Conservation (phyloP, 495 filamentous ascomycete genomes). For the Penicillium pancosmium region DNA sequence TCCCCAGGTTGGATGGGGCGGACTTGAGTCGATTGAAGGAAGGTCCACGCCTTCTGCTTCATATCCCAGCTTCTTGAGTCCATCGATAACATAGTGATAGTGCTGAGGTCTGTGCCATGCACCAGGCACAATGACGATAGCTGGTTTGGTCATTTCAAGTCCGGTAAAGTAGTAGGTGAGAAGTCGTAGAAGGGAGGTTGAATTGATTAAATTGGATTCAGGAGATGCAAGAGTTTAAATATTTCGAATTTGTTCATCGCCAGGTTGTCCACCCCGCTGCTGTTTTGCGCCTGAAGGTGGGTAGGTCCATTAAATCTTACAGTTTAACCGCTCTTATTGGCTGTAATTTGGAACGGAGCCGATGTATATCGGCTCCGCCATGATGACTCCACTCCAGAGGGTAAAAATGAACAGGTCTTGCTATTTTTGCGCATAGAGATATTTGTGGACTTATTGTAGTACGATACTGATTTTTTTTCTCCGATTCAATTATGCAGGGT, state of each 20-base stretch:
- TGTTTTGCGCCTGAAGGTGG: background rate
- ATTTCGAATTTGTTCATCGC: background rate
- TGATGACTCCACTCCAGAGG: background rate
- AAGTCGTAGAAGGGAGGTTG: background rate
- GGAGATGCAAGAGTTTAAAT: background rate
- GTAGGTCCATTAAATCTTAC: background rate
- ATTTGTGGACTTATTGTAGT: background rate
- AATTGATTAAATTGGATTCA: background rate
- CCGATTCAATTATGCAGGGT: background rate
- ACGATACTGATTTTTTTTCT: background rate
- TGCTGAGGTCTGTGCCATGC: slow-evolving; percentile 46
- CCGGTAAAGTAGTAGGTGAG: background rate
- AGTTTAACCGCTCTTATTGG: background rate
- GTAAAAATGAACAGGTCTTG: background rate
- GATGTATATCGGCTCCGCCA: slow-evolving; percentile 4
- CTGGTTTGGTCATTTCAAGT: slow-evolving; percentile 27
- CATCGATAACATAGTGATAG: slow-evolving; percentile 37
- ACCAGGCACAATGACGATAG: slow-evolving; percentile 44
- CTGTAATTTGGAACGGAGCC: background rate
- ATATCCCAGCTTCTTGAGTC: slow-evolving; percentile 30
- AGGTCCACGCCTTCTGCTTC: slow-evolving; percentile 30
- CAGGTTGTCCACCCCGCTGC: background rate
- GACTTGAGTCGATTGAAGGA: slow-evolving; percentile 32
- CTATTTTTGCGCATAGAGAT: background rate
- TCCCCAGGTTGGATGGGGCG: slow-evolving; percentile 30